phyloP scores from a whole-genome alignment of 2,329 filamentous ascomycete species.

The Ascochyta koolunga region DNA sequence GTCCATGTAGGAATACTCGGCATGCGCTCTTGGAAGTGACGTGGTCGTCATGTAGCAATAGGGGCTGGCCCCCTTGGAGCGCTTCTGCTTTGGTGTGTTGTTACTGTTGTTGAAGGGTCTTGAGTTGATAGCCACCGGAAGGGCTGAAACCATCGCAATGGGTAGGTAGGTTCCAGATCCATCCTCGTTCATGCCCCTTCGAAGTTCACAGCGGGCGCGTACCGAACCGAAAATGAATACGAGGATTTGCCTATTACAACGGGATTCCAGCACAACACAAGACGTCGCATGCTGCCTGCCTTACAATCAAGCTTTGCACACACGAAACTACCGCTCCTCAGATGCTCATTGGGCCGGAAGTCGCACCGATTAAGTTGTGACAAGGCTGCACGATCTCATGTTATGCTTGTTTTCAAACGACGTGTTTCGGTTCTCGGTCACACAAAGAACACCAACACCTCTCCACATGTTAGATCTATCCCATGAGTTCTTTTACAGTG shows the following conservation, averaged over 20 bases:
- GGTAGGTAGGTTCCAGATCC: not conserved
- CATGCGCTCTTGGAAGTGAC: slow-evolving; percentile 8
- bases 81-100: not conserved
- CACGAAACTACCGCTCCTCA: not conserved
- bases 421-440: too few species aligned
- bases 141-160: not conserved
- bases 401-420: too few species aligned
- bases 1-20: slow-evolving; percentile 11
- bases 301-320: not conserved
- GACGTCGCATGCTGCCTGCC: not conserved
- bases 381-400: not conserved
- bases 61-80: not conserved
- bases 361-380: not conserved
- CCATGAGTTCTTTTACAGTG: too few species aligned
- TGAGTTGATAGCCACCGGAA: not conserved
- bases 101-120: not conserved
- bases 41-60: not conserved
- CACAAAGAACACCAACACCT: too few species aligned
- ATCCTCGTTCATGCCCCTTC: not conserved
- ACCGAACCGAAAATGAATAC: slow-evolving; percentile 9
- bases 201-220: slow-evolving; percentile 1
- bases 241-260: not conserved
- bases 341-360: not conserved
- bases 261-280: not conserved
- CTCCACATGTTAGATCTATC: too few species aligned